Evolutionary conservation across 2,329 filamentous ascomycete species (phyloP).

Genomic region (Clarireedia paspali): DNA sequence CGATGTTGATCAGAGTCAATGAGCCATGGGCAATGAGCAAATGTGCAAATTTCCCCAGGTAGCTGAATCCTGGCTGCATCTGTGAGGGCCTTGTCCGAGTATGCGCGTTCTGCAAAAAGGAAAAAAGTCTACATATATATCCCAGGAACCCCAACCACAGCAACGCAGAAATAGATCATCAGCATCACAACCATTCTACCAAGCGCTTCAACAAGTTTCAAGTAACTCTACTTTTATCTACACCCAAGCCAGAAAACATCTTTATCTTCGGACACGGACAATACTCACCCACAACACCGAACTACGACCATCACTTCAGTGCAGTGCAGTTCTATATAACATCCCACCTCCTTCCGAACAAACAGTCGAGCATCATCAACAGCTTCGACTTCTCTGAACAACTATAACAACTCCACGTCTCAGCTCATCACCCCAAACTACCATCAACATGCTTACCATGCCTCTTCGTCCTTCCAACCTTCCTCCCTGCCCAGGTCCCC

Average conservation of each 20-base stretch:
- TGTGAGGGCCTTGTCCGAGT: neutral
- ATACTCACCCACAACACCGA: neutral
- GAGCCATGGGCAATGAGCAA: slow-evolving; percentile 1
- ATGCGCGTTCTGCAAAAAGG: neutral
- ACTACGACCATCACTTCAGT: too few species aligned
- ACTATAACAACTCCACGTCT: neutral
- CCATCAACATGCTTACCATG: slow-evolving; percentile 37
- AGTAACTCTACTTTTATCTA: neutral
- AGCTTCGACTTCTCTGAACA: slow-evolving; percentile 1
- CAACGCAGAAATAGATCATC: neutral
- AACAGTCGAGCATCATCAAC: slow-evolving; percentile 1
- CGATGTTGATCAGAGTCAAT: slow-evolving; percentile 7
- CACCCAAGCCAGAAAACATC: neutral
- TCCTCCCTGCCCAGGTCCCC: slow-evolving; percentile 57
- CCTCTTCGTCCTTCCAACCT: slow-evolving; percentile 49
- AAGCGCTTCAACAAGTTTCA: slow-evolving; percentile 8
- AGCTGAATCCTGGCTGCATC: slow-evolving; percentile 4
- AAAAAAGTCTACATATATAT: slow-evolving; percentile 10
- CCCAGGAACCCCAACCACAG: slow-evolving; percentile 7
- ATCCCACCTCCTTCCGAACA: neutral
- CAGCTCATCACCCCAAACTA: slow-evolving; percentile 1
- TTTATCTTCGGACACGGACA: slow-evolving; percentile 4
- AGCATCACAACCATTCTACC: slow-evolving; percentile 4
- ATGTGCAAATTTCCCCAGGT: slow-evolving; percentile 10
- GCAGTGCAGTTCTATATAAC: slow-evolving; percentile 4